Percentiles rank a stretch among this genome's conserved stretches.
phyloP scores from a whole-genome alignment of 352 stramenopile genomes.

The Saprolegnia parasitica region DNA sequence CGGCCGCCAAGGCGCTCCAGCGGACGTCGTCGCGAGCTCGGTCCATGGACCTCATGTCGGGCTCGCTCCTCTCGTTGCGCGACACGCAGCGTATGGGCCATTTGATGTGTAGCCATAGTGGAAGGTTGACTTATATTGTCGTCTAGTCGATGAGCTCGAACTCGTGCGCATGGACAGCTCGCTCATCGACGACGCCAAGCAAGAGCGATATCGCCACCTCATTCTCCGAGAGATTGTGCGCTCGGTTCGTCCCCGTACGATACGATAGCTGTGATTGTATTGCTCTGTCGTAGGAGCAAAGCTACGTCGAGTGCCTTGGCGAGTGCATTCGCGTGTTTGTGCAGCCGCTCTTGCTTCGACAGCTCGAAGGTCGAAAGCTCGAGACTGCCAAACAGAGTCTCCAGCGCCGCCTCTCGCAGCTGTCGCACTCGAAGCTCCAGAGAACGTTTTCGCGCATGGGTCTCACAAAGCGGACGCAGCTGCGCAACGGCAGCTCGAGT shows the following conservation, averaged over 20 bases:
- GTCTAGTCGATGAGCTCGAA: constrained; percentile 33
- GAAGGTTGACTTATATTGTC: no score
- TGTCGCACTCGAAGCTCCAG: constrained; percentile 24
- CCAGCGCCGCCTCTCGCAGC: constrained; percentile 23
- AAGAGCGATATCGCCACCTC: constrained; percentile 58
- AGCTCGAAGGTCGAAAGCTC: constrained; percentile 71
- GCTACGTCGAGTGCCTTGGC: constrained; percentile 74
- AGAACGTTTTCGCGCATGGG: constrained; percentile 23
- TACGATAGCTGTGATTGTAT: neutral
- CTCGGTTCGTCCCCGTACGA: constrained; percentile 27
- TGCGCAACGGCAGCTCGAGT: neutral
- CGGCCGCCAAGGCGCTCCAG: constrained; percentile 18
- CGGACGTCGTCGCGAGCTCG: constrained; percentile 6
- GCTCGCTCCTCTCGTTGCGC: neutral
- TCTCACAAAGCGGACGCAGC: constrained; percentile 6
- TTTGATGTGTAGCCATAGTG: neutral
- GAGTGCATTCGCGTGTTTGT: constrained; percentile 83
- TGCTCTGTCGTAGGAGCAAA: constrained; percentile 45
- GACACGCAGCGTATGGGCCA: constrained; percentile 9
- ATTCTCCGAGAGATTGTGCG: constrained; percentile 83
- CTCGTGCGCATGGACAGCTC: constrained; percentile 36
- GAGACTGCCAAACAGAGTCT: constrained; percentile 58
- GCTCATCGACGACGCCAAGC: constrained; percentile 45
- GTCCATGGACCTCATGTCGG: constrained; percentile 9
- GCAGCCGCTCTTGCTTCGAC: constrained; percentile 66